Evolutionary conservation across 1,139 yeast species (phyloP).

Genomic region (Saccharomyces pastorianus): DNA sequence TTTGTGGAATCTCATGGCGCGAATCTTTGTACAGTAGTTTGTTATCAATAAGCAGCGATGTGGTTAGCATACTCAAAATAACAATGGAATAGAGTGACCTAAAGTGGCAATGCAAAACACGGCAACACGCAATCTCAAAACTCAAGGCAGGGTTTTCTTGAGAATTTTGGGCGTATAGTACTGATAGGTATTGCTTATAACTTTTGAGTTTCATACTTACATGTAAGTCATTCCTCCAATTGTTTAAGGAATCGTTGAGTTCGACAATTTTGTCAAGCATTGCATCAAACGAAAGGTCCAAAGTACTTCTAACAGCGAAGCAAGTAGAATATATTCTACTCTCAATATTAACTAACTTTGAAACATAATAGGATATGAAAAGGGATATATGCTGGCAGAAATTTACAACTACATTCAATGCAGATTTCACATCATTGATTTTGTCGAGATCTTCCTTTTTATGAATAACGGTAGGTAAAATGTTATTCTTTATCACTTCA

Average conservation of each 20-base stretch:
- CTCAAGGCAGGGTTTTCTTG: constrained; percentile 15
- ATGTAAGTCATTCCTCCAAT: constrained; percentile 22
- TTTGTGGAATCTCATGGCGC: constrained; percentile 11
- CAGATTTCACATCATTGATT: constrained; percentile 12
- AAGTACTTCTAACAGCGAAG: constrained; percentile 16
- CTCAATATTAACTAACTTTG: constrained; percentile 15
- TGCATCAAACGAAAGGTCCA: constrained; percentile 19
- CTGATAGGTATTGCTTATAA: constrained; percentile 19
- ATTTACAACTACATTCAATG: constrained; percentile 14
- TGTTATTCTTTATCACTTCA: constrained; percentile 11
- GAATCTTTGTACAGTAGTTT: constrained; percentile 10
- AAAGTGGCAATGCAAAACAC: constrained; percentile 20
- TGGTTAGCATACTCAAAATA: constrained; percentile 15
- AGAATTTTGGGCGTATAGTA: constrained; percentile 15
- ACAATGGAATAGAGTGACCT: constrained; percentile 15
- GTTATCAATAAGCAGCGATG: constrained; percentile 18
- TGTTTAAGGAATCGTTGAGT: constrained; percentile 13
- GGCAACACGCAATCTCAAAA: constrained; percentile 20
- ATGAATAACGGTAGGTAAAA: constrained; percentile 3
- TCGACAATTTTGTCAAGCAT: constrained; percentile 15
- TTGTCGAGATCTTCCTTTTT: constrained; percentile 12
- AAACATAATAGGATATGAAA: constrained; percentile 18
- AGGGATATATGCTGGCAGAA: constrained; percentile 19
- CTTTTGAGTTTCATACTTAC: constrained; percentile 18
- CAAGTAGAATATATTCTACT: constrained; percentile 15